phyloP scores from a whole-genome alignment of 441 rosid species.

The Populus hybrid region DNA sequence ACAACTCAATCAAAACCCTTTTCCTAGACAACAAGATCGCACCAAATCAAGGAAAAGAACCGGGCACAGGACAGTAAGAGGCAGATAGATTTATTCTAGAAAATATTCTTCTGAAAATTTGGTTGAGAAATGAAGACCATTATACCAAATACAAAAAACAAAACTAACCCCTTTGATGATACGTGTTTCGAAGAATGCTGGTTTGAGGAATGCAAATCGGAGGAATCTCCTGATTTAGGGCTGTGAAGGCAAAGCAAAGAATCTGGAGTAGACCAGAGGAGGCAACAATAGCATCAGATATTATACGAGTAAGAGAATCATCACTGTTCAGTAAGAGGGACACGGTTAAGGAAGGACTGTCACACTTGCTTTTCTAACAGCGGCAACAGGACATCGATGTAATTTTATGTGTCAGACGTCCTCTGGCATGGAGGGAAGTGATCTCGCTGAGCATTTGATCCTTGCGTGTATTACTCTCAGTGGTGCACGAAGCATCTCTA shows the following conservation, averaged over 20 bases:
- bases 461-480: not conserved
- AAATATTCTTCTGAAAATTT: not conserved
- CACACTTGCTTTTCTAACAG: not conserved
- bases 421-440: too few relatives aligned
- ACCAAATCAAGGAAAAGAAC: not conserved
- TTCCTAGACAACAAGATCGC: slow-evolving; percentile 2
- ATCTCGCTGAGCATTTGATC: not conserved
- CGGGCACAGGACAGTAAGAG: not conserved
- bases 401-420: too few relatives aligned
- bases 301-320: not conserved
- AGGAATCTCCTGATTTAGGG: not conserved
- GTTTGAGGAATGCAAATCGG: not conserved
- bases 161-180: not conserved
- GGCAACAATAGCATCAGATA: not conserved
- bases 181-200: not conserved
- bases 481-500: not conserved
- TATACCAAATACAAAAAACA: too few relatives aligned
- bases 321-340: not conserved
- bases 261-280: not conserved
- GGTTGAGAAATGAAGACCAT: not conserved
- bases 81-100: not conserved
- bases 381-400: not conserved
- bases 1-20: not conserved
- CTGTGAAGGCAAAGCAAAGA: not conserved
- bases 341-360: not conserved